phyloP scores from a whole-genome alignment of 2,329 filamentous ascomycete genomes.

The Colletotrichum sublineola region DNA sequence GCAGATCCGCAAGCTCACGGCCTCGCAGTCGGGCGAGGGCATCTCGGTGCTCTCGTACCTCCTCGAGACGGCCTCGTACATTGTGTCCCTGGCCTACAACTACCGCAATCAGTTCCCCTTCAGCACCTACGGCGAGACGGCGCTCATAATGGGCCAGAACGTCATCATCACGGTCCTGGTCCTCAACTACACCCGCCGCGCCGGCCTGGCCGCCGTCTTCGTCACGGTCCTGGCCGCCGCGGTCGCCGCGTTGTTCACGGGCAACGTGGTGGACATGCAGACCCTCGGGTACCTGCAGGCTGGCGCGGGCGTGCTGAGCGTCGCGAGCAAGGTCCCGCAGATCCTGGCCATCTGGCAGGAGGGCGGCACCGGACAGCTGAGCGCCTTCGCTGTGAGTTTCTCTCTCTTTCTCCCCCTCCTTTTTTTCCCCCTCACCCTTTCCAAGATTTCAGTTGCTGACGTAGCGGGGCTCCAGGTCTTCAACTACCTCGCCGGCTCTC shows the following conservation, averaged over 20 bases:
- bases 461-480: slow-evolving; percentile 76
- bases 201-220: slow-evolving; percentile 78
- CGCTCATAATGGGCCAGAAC: slow-evolving; percentile 92
- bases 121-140: slow-evolving; percentile 96
- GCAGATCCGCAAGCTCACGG: slow-evolving; percentile 92
- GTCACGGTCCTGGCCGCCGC: slow-evolving; percentile 80
- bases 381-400: slow-evolving; percentile 88
- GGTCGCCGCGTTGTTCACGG: slow-evolving; percentile 77
- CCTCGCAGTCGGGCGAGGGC: slow-evolving; percentile 83
- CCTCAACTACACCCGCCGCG: slow-evolving; percentile 82
- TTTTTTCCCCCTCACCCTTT: not conserved
- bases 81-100: slow-evolving; percentile 94
- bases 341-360: slow-evolving; percentile 87
- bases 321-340: slow-evolving; percentile 94
- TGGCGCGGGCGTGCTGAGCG: slow-evolving; percentile 83
- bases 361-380: slow-evolving; percentile 93
- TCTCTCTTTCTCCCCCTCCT: not conserved
- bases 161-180: slow-evolving; percentile 89
- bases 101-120: slow-evolving; percentile 92
- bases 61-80: slow-evolving; percentile 88
- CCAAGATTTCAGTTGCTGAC: not conserved
- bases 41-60: slow-evolving; percentile 92
- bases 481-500: slow-evolving; percentile 94
- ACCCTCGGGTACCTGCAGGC: slow-evolving; percentile 83
- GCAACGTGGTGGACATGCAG: slow-evolving; percentile 74